These are phyloP conservation scores for Coleophoma cylindrospora DNA, from an alignment of 2,329 filamentous ascomycete genomes.

Conservation along the genomic window DNA sequence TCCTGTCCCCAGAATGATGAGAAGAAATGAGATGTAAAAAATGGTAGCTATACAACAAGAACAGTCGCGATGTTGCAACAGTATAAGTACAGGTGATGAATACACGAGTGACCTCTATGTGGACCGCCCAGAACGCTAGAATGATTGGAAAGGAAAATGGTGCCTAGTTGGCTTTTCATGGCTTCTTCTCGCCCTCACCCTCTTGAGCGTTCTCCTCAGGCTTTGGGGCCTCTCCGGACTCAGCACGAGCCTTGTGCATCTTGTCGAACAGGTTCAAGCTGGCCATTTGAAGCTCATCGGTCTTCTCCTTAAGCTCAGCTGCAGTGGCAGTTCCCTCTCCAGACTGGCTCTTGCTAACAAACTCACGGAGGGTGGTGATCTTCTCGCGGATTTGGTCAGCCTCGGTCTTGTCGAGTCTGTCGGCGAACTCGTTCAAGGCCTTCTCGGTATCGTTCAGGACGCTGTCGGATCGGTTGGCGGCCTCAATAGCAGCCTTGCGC, in stretches of 20 bases:
- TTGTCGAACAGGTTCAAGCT: conserved; percentile 98
- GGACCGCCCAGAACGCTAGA: conserved; percentile 21
- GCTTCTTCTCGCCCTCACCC: conserved; percentile 76
- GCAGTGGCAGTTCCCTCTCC: conserved; percentile 83
- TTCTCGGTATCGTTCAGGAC: conserved; percentile 98
- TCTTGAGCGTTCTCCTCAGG: conserved; percentile 45
- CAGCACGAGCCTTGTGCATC: conserved; percentile 93
- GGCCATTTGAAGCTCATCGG: conserved; percentile 92
- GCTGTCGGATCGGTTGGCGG: conserved; percentile 94
- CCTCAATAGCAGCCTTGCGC: conserved; percentile 91
- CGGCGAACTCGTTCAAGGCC: conserved; percentile 92
- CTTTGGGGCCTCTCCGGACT: conserved; percentile 53
- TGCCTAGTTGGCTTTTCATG: conserved; percentile 37
- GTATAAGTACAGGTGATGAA: conserved; percentile 26
- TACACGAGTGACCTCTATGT: conserved; percentile 29
- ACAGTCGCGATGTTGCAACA: conserved; percentile 26
- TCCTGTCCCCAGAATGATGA: conserved; percentile 25
- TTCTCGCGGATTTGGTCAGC: conserved; percentile 91
- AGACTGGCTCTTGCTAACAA: conserved; percentile 89
- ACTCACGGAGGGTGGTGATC: conserved; percentile 79
- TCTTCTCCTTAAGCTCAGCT: conserved; percentile 96
- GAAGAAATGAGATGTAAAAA: conserved; percentile 15
- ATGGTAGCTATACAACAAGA: conserved; percentile 26
- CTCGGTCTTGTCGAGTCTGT: conserved; percentile 95
- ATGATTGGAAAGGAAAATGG: conserved; percentile 17